These are phyloP conservation scores for Naganishia antarctica DNA, from an alignment of 768 basidiomycete genomes.

Conservation along the genomic window DNA sequence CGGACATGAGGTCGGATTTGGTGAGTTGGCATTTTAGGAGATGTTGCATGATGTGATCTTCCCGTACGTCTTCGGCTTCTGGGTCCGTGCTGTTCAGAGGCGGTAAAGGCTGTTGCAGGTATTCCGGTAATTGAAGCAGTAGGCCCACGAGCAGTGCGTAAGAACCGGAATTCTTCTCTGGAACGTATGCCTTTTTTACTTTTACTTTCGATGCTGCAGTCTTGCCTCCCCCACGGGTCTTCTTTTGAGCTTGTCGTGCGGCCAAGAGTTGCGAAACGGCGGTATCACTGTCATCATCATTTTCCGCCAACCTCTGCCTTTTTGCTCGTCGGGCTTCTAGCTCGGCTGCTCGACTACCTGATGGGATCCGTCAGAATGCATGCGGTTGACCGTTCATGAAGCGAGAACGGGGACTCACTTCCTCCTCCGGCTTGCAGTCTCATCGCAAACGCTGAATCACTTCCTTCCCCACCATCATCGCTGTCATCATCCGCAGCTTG, in stretches of 20 bases:
- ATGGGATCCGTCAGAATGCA: no score
- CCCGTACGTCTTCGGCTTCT: constrained; percentile 37
- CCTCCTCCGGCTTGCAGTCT: constrained; percentile 5
- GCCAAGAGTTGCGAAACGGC: not conserved
- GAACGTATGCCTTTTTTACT: constrained; percentile 35
- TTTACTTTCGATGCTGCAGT: constrained; percentile 12
- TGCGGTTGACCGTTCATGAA: not conserved
- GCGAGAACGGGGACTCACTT: constrained; percentile 8
- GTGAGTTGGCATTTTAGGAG: constrained; percentile 40
- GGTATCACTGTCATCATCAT: not conserved
- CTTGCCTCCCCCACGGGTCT: constrained; percentile 13
- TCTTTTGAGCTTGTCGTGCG: constrained; percentile 1
- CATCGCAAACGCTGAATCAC: not conserved
- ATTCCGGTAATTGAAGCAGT: constrained; percentile 30
- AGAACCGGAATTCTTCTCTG: constrained; percentile 36
- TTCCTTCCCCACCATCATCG: not conserved
- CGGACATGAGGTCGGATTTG: constrained; percentile 37
- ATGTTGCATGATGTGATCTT: constrained; percentile 13
- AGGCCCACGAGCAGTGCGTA: constrained; percentile 44
- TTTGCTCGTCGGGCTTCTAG: constrained; percentile 1
- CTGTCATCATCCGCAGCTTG: constrained; percentile 9
- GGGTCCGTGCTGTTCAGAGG: not conserved
- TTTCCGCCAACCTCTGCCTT: not conserved
- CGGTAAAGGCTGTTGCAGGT: constrained; percentile 2
- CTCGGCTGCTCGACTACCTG: constrained; percentile 5